Base-by-base conservation (phyloP, 345 rosid genomes). In the Limnanthes douglasii region DNA sequence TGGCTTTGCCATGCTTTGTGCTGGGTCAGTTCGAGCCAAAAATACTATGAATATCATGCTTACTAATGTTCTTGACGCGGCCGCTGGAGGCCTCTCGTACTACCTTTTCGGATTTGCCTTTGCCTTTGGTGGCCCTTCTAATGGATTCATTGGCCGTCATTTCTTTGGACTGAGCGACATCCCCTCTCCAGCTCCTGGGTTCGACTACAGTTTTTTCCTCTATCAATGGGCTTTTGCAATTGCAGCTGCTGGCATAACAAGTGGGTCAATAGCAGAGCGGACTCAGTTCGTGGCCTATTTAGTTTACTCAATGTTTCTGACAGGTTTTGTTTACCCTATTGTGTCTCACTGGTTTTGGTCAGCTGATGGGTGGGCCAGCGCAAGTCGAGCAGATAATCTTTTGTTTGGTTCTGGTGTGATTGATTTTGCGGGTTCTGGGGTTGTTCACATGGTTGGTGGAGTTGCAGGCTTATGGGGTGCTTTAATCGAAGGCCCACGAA, bases 171-270 rank as follows among this genome's bases (percentile, higher is more conserved):
- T 70, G 25, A 49, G 29, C 22, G 59, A 60, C 34, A 31, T 72
- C 8, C 86, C 81, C 1, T 41, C 34, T 15, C 0, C 8, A 0
- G 0, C 72, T 0, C 5, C 21, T 50, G 31, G 51, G 9, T 72
- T 52, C 23, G 75, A 69, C 37, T 69, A 69, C 23, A 59, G 66
- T 33, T 61, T 24, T 54, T 76, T 76, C 23, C 75, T 77, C 21
- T 77, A 58, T 51, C 86, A 76, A 34, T 76, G 78, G 80, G 75
- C 78, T 28, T 76, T 76, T 15, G 77, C 86, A 11, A 69, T 64
- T 6, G 86, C 80, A 0, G 80, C 61, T 40, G 76, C 77, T 5
- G 77, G 80, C 11, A 72, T 72, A 28, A 72, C 77, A 1, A 75
- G 80, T 20, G 81, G 86, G 6, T 76, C 81, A 0, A 66, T 72